Conservation (phyloP, 169 alveolate species). For the Perkinsus marinus region DNA sequence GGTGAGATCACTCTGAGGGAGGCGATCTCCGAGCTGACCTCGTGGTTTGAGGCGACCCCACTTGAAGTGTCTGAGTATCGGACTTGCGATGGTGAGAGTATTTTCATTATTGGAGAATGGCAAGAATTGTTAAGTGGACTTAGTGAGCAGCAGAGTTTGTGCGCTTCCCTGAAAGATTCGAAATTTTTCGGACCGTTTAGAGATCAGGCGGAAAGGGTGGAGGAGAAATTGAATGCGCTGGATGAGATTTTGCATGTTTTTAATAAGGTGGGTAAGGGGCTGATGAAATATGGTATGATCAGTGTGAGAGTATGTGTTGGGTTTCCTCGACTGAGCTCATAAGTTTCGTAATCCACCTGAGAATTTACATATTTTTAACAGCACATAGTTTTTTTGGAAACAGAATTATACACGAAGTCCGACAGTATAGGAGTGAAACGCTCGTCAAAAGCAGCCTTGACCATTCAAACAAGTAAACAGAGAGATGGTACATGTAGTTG, state of each 20-base stretch:
- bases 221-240: slow-evolving; percentile 58
- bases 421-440: too few species aligned
- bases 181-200: slow-evolving; percentile 55
- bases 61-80: slow-evolving; percentile 62
- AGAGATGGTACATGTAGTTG: too few species aligned
- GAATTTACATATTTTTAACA: too few species aligned
- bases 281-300: background rate
- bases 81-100: slow-evolving; percentile 48
- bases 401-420: too few species aligned
- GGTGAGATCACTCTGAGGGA: slow-evolving; percentile 82
- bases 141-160: slow-evolving; percentile 67
- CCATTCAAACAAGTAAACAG: too few species aligned
- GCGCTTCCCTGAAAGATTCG: slow-evolving; percentile 63
- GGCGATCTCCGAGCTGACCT: slow-evolving; percentile 71
- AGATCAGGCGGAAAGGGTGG: slow-evolving; percentile 69
- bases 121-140: slow-evolving; percentile 73
- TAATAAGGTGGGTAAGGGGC: slow-evolving; percentile 45
- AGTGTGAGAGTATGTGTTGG: too few species aligned
- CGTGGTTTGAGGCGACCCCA: slow-evolving; percentile 78
- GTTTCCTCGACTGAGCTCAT: too few species aligned
- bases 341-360: too few species aligned
- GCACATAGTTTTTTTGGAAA: too few species aligned
- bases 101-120: slow-evolving; percentile 80
- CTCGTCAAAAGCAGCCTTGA: too few species aligned
- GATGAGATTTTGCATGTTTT: slow-evolving; percentile 61